Base-by-base conservation (phyloP, 176 grass and related monocot genomes). In the Avena eriantha region DNA sequence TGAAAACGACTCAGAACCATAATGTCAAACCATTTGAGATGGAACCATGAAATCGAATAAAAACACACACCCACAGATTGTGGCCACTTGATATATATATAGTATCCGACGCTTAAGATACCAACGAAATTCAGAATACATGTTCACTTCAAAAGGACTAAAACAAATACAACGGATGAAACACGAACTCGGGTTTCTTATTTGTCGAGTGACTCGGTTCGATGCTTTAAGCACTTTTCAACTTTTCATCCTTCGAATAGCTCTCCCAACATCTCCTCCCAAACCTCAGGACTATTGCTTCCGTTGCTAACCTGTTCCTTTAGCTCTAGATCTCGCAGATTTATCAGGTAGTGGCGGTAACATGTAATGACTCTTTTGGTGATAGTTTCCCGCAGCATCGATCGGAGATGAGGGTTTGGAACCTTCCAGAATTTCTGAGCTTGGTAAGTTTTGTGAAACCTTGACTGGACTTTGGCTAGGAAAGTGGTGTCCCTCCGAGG, bases 101-200 rank as follows among this genome's bases (percentile, higher is more conserved):
- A 10, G 13, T 75, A 51, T 29, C 46, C 5, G 14, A 11, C 0
- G n/a, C 39, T 48, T 15, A 24, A 43, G 5, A 11, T 1, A 0
- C 18, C 3, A 41, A 69, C 36, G 0, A 11, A 22, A 71, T 69
- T 35, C 34, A 45, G 36, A 43, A 26, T 63, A 13, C 59, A 17
- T 5, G 34, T 66, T 7, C 26, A 16, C 2, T 5, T 17, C 4
- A 15, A 16, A 33, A 66, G 13, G 26, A 22, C 24, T 18, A 8
- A 55, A 61, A 61, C 58, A 61, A 23, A 23, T 61, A 34, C 5
- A 35, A 34, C 1, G 29, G 29, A 2, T 18, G 29, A 18, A 67
- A 34, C 0, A 22, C 22, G 10, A 0, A 19, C 21, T 10, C 0
- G 0, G 0, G 14, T 0, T 2, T 67, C 6, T 34, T 35, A 35